phyloP scores from a whole-genome alignment of 345 rosid genomes.

The Mallotus nudiflorus region DNA sequence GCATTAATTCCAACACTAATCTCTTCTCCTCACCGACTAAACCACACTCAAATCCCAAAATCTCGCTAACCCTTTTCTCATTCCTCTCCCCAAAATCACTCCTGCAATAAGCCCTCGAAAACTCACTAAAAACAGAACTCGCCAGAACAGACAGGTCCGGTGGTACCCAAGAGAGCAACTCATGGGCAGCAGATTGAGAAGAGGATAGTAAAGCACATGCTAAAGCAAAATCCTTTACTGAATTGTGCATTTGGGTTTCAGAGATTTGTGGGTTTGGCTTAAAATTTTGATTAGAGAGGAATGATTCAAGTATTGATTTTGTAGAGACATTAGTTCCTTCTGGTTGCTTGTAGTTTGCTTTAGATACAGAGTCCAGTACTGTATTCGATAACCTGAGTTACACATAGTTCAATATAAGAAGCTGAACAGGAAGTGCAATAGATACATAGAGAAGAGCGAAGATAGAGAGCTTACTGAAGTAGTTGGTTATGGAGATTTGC shows the following conservation, averaged over 20 bases:
- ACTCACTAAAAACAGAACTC: slow-evolving; percentile 36
- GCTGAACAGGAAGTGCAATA: background rate
- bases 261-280: background rate
- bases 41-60: slow-evolving; percentile 20
- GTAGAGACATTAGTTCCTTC: slow-evolving; percentile 43
- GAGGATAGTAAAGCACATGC: slow-evolving; percentile 69
- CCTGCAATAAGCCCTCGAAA: slow-evolving; percentile 37
- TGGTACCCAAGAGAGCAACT: slow-evolving; percentile 74
- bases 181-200: slow-evolving; percentile 52
- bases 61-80: slow-evolving; percentile 29
- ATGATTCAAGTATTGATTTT: slow-evolving; percentile 53
- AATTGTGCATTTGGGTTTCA: slow-evolving; percentile 25
- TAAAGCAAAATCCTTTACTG: slow-evolving; percentile 50
- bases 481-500: slow-evolving; percentile 46
- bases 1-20: slow-evolving; percentile 54
- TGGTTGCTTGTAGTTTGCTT: slow-evolving; percentile 42
- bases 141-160: slow-evolving; percentile 32
- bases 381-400: slow-evolving; percentile 46
- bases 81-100: slow-evolving; percentile 24
- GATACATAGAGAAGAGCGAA: background rate
- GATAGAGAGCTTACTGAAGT: slow-evolving; percentile 43
- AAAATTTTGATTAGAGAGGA: slow-evolving; percentile 36
- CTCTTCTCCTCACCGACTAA: slow-evolving; percentile 25
- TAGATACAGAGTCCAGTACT: slow-evolving; percentile 43
- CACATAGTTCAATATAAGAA: background rate